Evolutionary conservation across 495 filamentous ascomycete species (phyloP), one percentile per base, ranked within the genome.

Genomic region (Bacidia rubella): DNA sequence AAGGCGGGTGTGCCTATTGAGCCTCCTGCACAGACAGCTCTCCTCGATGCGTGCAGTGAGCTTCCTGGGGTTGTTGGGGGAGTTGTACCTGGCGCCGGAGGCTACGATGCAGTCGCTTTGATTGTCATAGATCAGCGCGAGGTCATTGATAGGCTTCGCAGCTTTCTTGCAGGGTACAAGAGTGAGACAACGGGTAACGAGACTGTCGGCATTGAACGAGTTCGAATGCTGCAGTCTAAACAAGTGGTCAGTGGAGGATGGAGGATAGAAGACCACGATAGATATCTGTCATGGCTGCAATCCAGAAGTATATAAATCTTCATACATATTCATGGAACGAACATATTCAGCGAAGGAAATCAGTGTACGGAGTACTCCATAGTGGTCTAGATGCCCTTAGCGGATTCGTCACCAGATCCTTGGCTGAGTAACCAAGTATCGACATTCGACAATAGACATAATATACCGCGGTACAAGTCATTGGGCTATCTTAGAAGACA

Each of bases 71-170:
- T 97, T 5, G 74, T 87, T 51, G 92, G 87, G 1, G 90, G 89
- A 9, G 87, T 97, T 2, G 93, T 95, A 0, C 92, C 92, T 3
- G 92, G 92, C 1, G 92, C 92, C 5, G 92, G 92, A 24, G 92
- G 92, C 2, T 96, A 84, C 63, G 92, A 98, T 76, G 92, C 92
- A 3, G 75, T 95, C 55, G 87, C 81, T 4, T 60, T 98, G 48
- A 63, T 98, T 54, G 74, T 93, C 38, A 76, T 73, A 56, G 87
- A 97, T 62, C 79, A 86, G 53, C 74, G 73, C 17, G 71, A 75
- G 25, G 87, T 87, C 15, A 67, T 86, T 51, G 60, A 60, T n/a
- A 67, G 71, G 48, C 62, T 98, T 41, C 73, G 77, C 50, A 68
- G 70, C 24, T 79, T 86, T 23, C 67, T 94, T 56, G 68, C 62